A percentile compares a stretch with the other conserved stretches of the same genome.
These are phyloP conservation scores for Cytospora piceae DNA, from an alignment of 2,329 filamentous ascomycete species.

Conservation along the genomic window DNA sequence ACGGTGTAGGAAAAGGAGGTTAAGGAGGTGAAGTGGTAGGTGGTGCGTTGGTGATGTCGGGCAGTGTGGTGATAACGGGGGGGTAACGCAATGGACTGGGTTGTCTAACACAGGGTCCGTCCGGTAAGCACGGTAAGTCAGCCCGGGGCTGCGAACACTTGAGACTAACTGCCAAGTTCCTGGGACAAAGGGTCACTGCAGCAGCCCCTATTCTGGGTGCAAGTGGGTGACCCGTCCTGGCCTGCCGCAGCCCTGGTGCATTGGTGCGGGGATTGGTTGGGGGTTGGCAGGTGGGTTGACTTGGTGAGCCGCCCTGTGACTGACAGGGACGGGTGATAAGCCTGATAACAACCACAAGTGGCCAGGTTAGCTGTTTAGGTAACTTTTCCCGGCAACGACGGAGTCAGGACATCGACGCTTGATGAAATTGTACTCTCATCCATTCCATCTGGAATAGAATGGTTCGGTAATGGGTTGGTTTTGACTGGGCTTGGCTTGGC, in stretches of 20 bases:
- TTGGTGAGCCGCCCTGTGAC: slow-evolving; percentile 12
- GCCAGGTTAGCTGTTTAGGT: not conserved
- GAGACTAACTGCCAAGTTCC: slow-evolving; percentile 16
- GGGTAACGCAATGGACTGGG: slow-evolving; percentile 25
- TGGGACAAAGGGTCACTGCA: slow-evolving; percentile 15
- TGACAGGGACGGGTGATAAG: slow-evolving; percentile 22
- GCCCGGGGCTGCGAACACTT: slow-evolving; percentile 1
- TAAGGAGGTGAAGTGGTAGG: slow-evolving; percentile 15
- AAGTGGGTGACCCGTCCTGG: not conserved
- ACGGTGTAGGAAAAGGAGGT: not conserved
- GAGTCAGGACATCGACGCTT: slow-evolving; percentile 18
- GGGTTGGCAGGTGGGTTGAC: not conserved
- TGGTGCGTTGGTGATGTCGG: slow-evolving; percentile 9
- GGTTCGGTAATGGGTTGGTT: not conserved
- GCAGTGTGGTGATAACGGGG: slow-evolving; percentile 3
- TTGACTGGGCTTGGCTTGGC: not conserved
- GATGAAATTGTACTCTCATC: not conserved
- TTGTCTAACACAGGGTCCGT: slow-evolving; percentile 13
- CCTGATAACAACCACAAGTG: slow-evolving; percentile 22
- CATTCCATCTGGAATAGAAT: slow-evolving; percentile 1
- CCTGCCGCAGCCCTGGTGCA: not conserved
- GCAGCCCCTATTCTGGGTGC: slow-evolving; percentile 2
- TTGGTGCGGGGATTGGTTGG: slow-evolving; percentile 17
- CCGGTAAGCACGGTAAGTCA: slow-evolving; percentile 9
- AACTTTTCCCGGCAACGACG: slow-evolving; percentile 2